These are phyloP conservation scores for Hypoxylon sp. DNA, from an alignment of 2,329 filamentous ascomycete genomes.

Conservation along the genomic window DNA sequence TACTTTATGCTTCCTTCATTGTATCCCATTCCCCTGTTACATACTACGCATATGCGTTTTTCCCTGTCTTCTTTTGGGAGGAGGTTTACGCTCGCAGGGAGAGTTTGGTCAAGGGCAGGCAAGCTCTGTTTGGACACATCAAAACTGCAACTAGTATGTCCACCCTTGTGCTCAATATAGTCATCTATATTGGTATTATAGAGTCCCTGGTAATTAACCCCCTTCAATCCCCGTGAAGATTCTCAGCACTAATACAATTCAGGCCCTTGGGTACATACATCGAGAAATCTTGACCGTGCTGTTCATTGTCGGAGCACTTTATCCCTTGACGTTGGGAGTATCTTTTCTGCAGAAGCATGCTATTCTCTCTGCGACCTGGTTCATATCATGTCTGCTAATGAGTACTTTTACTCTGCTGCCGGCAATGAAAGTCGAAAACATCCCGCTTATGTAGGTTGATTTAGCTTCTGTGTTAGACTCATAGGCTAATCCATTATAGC, in stretches of 20 bases:
- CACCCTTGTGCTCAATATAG: conserved; percentile 73
- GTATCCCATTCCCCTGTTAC: conserved; percentile 83
- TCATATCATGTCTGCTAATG: conserved; percentile 83
- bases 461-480: background rate
- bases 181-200: conserved; percentile 81
- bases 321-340: conserved; percentile 82
- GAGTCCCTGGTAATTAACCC: conserved; percentile 77
- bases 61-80: conserved; percentile 97
- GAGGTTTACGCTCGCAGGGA: conserved; percentile 86
- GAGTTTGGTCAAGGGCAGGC: conserved; percentile 76
- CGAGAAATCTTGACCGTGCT: conserved; percentile 88
- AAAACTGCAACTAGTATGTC: conserved; percentile 70
- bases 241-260: conserved; percentile 41
- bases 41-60: conserved; percentile 93
- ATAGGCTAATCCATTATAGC: conserved; percentile 60
- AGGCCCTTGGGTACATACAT: conserved; percentile 94
- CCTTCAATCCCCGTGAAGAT: background rate
- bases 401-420: conserved; percentile 89
- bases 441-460: conserved; percentile 60
- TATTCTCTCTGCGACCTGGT: conserved; percentile 79
- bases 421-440: conserved; percentile 86
- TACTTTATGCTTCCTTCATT: conserved; percentile 83
- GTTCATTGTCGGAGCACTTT: conserved; percentile 82
- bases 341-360: conserved; percentile 79
- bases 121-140: conserved; percentile 78